Percentiles rank a stretch among this genome's conserved stretches.
These are phyloP conservation scores for Blastobotrys aristatus DNA, from an alignment of 1,139 yeast genomes.

Conservation along the genomic window DNA sequence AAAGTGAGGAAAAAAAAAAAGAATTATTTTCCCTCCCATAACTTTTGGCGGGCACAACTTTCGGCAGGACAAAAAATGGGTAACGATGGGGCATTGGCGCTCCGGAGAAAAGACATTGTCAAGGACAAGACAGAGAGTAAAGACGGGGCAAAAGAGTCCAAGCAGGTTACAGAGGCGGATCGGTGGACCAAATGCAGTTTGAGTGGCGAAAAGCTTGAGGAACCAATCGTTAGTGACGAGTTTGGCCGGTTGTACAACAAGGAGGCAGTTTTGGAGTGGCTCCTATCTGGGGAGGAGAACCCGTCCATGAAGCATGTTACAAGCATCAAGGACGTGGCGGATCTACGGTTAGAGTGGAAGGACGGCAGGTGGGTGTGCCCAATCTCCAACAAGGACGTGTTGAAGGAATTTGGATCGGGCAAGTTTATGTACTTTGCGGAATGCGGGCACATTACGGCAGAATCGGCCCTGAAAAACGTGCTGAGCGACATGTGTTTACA, in stretches of 20 bases:
- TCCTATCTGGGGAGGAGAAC: slow-evolving; percentile 39
- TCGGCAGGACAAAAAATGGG: slow-evolving; percentile 19
- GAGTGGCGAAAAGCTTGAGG: slow-evolving; percentile 37
- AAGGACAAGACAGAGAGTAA: slow-evolving; percentile 23
- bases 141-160: slow-evolving; percentile 23
- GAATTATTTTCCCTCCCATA: background rate
- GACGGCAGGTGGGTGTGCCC: slow-evolving; percentile 48
- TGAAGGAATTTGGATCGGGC: slow-evolving; percentile 33
- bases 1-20: background rate
- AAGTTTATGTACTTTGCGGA: slow-evolving; percentile 45
- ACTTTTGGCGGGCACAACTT: no score
- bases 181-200: slow-evolving; percentile 44
- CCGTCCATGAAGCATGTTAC: slow-evolving; percentile 41
- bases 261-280: slow-evolving; percentile 56
- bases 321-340: slow-evolving; percentile 48
- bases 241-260: slow-evolving; percentile 66
- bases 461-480: slow-evolving; percentile 38
- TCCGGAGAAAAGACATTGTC: slow-evolving; percentile 42
- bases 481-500: slow-evolving; percentile 14
- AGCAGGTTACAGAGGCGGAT: slow-evolving; percentile 27
- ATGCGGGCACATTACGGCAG: slow-evolving; percentile 53
- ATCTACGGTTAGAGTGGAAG: slow-evolving; percentile 33
- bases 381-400: slow-evolving; percentile 40
- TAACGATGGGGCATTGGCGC: slow-evolving; percentile 53
- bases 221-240: slow-evolving; percentile 66